Percentiles rank a stretch among this genome's conserved stretches.
Evolutionary conservation across 2,329 filamentous ascomycete genomes (phyloP).

Genomic region (Pleochaeta shiraiana): DNA sequence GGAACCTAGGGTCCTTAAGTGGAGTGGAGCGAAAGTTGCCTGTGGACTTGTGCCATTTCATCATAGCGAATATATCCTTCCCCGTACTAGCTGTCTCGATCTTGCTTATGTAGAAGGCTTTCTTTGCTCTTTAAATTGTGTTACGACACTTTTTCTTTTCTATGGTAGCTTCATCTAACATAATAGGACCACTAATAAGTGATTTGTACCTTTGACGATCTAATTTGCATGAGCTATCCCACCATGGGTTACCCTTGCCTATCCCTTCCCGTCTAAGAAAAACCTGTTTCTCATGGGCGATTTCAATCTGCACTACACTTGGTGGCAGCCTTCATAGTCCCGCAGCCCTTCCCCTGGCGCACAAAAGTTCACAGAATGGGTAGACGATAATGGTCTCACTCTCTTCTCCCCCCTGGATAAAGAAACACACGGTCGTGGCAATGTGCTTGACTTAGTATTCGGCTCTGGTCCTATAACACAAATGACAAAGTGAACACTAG

Average conservation of each 20-base stretch:
- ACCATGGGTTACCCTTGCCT: too few relatives aligned
- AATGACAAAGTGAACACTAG: neutral
- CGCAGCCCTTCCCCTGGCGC: neutral
- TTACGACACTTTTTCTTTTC: neutral
- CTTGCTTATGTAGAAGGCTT: neutral
- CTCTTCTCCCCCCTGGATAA: neutral
- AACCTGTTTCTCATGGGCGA: neutral
- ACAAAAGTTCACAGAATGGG: neutral
- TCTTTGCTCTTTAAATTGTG: neutral
- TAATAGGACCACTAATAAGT: neutral
- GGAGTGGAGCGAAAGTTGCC: neutral
- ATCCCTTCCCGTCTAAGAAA: neutral
- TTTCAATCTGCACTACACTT: neutral
- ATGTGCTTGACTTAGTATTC: neutral
- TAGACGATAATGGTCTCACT: neutral
- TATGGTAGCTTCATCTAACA: neutral
- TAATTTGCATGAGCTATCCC: too few relatives aligned
- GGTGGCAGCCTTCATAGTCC: neutral
- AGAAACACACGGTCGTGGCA: neutral
- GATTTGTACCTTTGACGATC: too few relatives aligned
- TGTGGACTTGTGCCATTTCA: slow-evolving; percentile 4
- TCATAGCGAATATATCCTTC: slow-evolving; percentile 2
- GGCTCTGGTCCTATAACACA: neutral
- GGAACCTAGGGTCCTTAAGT: neutral
- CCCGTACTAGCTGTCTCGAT: neutral